Conservation (phyloP, 1,139 yeast genomes). For the Protomyces inundatus region DNA sequence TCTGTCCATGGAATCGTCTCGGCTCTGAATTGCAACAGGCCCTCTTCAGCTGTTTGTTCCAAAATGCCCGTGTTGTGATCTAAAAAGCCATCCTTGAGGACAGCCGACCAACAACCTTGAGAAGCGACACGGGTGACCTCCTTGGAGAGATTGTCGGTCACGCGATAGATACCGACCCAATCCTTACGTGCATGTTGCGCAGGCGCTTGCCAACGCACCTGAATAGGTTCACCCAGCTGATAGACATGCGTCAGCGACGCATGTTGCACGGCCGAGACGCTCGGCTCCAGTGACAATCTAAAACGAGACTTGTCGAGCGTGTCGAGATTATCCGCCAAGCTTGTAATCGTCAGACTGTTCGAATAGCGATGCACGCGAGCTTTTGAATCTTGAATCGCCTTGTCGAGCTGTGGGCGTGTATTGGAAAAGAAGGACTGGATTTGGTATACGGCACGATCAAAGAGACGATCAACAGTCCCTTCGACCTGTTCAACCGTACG, state of each 20-base stretch:
- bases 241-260: constrained; percentile 33
- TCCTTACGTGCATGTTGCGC: constrained; percentile 46
- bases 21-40: constrained; percentile 51
- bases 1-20: constrained; percentile 58
- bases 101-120: constrained; percentile 64
- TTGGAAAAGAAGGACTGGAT: background rate
- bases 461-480: constrained; percentile 11
- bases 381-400: constrained; percentile 9
- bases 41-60: constrained; percentile 39
- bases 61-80: constrained; percentile 35
- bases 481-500: constrained; percentile 8
- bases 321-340: background rate
- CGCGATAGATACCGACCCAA: constrained; percentile 75
- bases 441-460: background rate
- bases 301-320: background rate
- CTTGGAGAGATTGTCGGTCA: constrained; percentile 57
- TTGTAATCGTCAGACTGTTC: constrained; percentile 13
- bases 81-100: constrained; percentile 40
- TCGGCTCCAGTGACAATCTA: background rate
- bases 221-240: constrained; percentile 52
- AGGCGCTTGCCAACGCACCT: constrained; percentile 56
- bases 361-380: constrained; percentile 2
- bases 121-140: constrained; percentile 60
- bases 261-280: background rate
- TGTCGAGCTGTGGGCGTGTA: constrained; percentile 9